Evolutionary conservation across 805 yeast species (phyloP), one percentile per base, ranked within the genome.

Genomic region (Hanseniaspora lachancei): DNA sequence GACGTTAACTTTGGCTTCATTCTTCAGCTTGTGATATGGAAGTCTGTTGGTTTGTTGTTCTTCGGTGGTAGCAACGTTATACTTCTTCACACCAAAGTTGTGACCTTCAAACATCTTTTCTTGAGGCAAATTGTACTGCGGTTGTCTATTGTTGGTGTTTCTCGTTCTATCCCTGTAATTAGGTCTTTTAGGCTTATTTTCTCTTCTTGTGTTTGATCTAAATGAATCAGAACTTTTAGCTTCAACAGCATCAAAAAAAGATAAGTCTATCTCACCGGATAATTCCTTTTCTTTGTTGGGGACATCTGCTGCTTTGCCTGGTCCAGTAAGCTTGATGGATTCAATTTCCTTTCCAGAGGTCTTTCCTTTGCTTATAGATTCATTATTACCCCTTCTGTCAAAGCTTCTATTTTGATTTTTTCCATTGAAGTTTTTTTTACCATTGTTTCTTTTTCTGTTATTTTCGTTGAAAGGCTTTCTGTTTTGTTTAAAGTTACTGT

Each of bases 41-140:
- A 53, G 34, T 53, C 56, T 53, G 23, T 42, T 46, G 1, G 56
- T 18, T 18, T 41, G 35, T 39, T 44, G 47, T 32, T 34, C 46
- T 29, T 34, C 12, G 13, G 29, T 20, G 10, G 40, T 20, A 15
- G 34, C 42, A 21, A 46, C 18, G 34, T 34, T 34, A 20, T 36
- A 46, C 32, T 53, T 43, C 34, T 46, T 46, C 16, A 53, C 36
- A 53, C 56, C 56, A 20, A 46, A 53, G 13, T 38, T 23, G 47
- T 53, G 56, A 9, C 44, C 56, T 18, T 43, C 42, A 46, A 53
- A 38, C 42, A 53, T 42, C 20, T 46, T 39, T 20, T 50, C 55
- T 38, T 16, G 29, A 23, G 48, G 24, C 18, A 34, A 2, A 5
- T 29, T 32, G 18, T 27, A n/a, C 23, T 34, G 15, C 36, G n/a